A percentile compares a stretch with the other conserved stretches of the same genome.
Evolutionary conservation across 495 filamentous ascomycete genomes (phyloP).

Genomic region (Talaromyces liani): DNA sequence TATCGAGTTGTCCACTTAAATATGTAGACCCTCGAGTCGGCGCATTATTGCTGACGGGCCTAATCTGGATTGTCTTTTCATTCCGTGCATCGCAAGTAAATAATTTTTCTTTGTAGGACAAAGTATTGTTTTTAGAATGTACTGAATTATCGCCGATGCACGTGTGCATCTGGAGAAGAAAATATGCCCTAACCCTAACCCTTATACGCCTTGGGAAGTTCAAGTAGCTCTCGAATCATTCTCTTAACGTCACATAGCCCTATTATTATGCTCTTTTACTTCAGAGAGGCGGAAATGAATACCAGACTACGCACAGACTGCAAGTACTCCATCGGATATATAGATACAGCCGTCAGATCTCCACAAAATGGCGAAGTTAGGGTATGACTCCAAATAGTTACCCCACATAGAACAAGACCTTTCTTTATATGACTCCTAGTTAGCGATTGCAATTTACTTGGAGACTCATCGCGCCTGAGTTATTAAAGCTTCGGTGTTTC

Average conservation of each 20-base stretch:
- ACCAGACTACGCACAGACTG: not conserved
- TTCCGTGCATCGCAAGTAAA: no score
- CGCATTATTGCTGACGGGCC: no score
- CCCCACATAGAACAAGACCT: not conserved
- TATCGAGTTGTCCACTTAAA: no score
- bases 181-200: no score
- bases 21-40: no score
- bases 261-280: not conserved
- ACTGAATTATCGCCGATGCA: no score
- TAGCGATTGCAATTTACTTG: not conserved
- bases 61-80: no score
- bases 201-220: not conserved
- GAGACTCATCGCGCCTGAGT: not conserved
- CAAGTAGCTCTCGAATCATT: not conserved
- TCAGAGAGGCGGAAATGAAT: not conserved
- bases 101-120: no score
- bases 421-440: not conserved
- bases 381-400: not conserved
- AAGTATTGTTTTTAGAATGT: no score
- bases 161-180: not conserved
- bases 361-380: not conserved
- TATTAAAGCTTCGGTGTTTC: not conserved
- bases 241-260: no score
- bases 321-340: not conserved
- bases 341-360: not conserved